Evolutionary conservation across 169 alveolate species (phyloP).

Genomic region (Plasmodium vivax): DNA sequence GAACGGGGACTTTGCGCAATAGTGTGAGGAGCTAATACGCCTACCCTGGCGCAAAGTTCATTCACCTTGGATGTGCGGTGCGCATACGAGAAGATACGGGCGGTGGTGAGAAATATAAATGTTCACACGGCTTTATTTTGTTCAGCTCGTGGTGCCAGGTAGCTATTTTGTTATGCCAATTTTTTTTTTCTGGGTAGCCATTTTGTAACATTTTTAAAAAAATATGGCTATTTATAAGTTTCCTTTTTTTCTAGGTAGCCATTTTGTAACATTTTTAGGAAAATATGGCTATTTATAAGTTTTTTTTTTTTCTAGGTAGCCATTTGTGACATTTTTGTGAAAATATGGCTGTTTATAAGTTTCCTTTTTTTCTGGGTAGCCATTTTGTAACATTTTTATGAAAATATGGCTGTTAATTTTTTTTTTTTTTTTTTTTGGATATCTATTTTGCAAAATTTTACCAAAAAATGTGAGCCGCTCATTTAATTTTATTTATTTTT

Average conservation of each 20-base stretch:
- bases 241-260: slow-evolving; percentile 4
- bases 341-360: not conserved
- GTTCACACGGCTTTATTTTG: not conserved
- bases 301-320: not conserved
- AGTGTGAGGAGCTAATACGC: not conserved
- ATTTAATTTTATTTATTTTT: not conserved
- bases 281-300: not conserved
- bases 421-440: not conserved
- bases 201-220: not conserved
- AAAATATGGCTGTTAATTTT: not conserved
- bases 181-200: slow-evolving; percentile 1
- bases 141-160: not conserved
- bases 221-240: not conserved
- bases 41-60: not conserved
- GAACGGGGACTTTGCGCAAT: not conserved
- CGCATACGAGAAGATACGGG: not conserved
- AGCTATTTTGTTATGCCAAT: not conserved
- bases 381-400: not conserved
- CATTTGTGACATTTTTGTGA: not conserved
- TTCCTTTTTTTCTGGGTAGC: slow-evolving; percentile 3
- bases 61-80: not conserved
- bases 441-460: not conserved
- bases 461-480: not conserved
- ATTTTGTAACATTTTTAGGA: not conserved
- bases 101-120: not conserved